Conservation (phyloP, 2,329 filamentous ascomycete species). For the Cladophialophora bantiana region DNA sequence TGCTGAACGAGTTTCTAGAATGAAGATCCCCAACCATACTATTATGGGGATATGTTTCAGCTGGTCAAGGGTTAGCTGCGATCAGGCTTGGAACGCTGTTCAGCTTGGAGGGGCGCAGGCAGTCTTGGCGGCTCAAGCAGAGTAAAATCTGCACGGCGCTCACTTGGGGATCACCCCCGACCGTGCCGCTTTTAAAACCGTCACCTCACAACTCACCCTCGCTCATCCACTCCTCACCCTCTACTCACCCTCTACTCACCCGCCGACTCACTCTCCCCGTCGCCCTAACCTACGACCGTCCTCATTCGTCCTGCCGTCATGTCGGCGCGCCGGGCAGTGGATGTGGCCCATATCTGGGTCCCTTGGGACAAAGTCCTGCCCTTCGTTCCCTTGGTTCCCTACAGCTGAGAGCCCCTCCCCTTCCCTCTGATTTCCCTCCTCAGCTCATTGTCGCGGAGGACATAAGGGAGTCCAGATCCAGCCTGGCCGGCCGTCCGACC, state of each 20-base stretch:
- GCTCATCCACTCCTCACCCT: neutral
- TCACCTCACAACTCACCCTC: slow-evolving; percentile 1
- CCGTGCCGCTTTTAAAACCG: too few relatives aligned
- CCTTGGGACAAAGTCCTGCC: neutral
- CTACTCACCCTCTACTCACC: slow-evolving; percentile 9
- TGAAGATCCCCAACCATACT: neutral
- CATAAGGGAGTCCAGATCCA: neutral
- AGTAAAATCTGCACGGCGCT: too few relatives aligned
- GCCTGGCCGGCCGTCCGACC: neutral
- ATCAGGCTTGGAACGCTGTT: neutral
- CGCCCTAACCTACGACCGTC: neutral
- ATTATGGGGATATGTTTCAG: slow-evolving; percentile 1
- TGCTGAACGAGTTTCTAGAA: neutral
- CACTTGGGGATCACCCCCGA: too few relatives aligned
- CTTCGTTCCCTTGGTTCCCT: slow-evolving; percentile 5
- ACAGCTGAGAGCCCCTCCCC: slow-evolving; percentile 1
- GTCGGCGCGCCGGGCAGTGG: neutral
- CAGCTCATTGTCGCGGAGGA: neutral
- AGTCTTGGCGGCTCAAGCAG: too few relatives aligned
- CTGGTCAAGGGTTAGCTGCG: slow-evolving; percentile 1
- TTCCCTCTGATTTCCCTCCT: slow-evolving; percentile 3
- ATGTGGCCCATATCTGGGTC: slow-evolving; percentile 5
- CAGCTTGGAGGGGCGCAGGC: slow-evolving; percentile 6
- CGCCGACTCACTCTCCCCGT: neutral
- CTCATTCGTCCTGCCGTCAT: neutral